Evolutionary conservation across 768 basidiomycete genomes (phyloP).

Genomic region (Piloderma croceum): DNA sequence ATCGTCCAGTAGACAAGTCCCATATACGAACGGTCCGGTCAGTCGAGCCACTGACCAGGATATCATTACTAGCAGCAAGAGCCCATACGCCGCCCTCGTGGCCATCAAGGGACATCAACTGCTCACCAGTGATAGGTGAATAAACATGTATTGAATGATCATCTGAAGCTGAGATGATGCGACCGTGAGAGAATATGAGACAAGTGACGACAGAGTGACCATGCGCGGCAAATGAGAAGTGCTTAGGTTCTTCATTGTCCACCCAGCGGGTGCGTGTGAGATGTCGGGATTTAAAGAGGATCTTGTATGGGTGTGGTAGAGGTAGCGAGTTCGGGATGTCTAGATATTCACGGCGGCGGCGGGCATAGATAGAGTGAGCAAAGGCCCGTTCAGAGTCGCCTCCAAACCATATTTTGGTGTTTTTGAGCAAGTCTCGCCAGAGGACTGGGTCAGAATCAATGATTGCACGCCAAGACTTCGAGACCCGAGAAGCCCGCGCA

Average conservation of each 20-base stretch:
- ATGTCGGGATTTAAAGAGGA: conserved; percentile 87
- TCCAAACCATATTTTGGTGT: conserved; percentile 86
- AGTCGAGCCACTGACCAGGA: conserved; percentile 87
- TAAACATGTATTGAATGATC: conserved; percentile 97
- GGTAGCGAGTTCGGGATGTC: conserved; percentile 42
- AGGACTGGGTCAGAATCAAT: conserved; percentile 87
- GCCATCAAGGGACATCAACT: conserved; percentile 71
- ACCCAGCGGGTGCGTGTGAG: conserved; percentile 80
- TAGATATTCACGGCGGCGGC: conserved; percentile 41
- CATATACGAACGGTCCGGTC: conserved; percentile 92
- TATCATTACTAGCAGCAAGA: conserved; percentile 81
- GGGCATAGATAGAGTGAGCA: conserved; percentile 61
- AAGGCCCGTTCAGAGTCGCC: conserved; percentile 79
- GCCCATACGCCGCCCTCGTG: conserved; percentile 98
- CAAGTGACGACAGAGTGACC: conserved; percentile 92
- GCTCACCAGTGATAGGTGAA: conserved; percentile 75
- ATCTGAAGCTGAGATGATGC: conserved; percentile 95
- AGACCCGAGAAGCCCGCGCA: conserved; percentile 83
- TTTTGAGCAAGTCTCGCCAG: conserved; percentile 83
- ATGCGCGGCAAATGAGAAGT: conserved; percentile 81
- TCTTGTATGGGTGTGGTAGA: conserved; percentile 83
- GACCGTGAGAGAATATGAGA: conserved; percentile 87
- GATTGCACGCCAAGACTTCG: conserved; percentile 83
- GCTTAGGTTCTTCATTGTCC: conserved; percentile 62
- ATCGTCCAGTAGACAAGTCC: conserved; percentile 73